These are phyloP conservation scores for Papiliotrema flavescens DNA, from an alignment of 1,284 basidiomycete species.

Conservation along the genomic window DNA sequence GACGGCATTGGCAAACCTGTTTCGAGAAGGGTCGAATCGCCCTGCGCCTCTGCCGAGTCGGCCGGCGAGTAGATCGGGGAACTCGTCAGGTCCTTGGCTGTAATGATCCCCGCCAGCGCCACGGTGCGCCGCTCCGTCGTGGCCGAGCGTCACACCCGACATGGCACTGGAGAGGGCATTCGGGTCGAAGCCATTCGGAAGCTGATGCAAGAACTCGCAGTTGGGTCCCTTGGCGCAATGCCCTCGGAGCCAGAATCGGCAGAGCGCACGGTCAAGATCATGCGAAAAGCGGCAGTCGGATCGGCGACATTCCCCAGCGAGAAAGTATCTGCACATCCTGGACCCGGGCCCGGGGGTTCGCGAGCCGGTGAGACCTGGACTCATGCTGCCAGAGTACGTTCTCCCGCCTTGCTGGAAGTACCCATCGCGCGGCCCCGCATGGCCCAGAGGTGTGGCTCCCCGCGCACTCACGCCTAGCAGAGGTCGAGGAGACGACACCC, in stretches of 20 bases:
- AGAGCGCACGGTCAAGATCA: constrained; percentile 85
- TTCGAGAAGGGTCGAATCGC: constrained; percentile 67
- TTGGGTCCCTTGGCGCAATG: constrained; percentile 91
- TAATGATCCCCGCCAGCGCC: constrained; percentile 27
- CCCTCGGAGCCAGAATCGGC: constrained; percentile 95
- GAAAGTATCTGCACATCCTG: constrained; percentile 90
- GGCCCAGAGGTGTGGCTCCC: constrained; percentile 18
- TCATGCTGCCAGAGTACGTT: constrained; percentile 28
- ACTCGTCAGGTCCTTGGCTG: constrained; percentile 65
- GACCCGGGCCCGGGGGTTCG: constrained; percentile 56
- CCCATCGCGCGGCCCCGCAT: constrained; percentile 32
- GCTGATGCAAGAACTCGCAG: constrained; percentile 72
- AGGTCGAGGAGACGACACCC: constrained; percentile 34
- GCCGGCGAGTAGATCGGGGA: constrained; percentile 61
- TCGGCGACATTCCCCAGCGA: constrained; percentile 91
- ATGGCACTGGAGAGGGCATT: constrained; percentile 59
- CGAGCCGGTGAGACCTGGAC: constrained; percentile 34
- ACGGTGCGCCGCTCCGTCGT: constrained; percentile 49
- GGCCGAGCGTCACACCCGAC: constrained; percentile 59
- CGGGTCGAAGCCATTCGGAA: constrained; percentile 60
- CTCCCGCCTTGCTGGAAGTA: constrained; percentile 44
- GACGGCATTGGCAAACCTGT: constrained; percentile 65
- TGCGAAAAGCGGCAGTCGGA: constrained; percentile 97
- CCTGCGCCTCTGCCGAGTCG: constrained; percentile 44
- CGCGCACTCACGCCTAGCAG: constrained; percentile 29